Evolutionary conservation across 139 green algal species (phyloP), one percentile per base, ranked within the genome.

Genomic region (Microglena sp.): DNA sequence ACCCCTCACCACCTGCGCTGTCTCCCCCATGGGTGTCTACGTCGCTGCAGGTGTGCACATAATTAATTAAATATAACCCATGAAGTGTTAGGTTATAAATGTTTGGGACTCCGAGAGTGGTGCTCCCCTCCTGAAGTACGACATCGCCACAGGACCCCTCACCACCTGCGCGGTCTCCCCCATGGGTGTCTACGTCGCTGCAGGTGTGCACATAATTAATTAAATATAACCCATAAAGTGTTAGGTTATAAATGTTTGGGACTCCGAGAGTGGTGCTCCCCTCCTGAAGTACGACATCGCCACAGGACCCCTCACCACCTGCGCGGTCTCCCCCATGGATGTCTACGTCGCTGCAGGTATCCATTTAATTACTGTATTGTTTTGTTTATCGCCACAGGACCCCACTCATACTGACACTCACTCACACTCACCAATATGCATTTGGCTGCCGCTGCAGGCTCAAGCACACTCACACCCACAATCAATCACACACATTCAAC

Each of bases 81-180:
- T n/a, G n/a, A n/a, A n/a, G n/a, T n/a, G n/a, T n/a, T n/a, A n/a
- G n/a, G n/a, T n/a, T n/a, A n/a, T n/a, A n/a, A n/a, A n/a, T n/a
- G n/a, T n/a, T n/a, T 80, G 74, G 74, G 74, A 80, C 45, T 60
- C 74, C 1, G 74, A 80, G 69, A 40, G 8, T 3, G 66, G 68
- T n/a, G 68, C 69, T 2, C 64, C 64, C 26, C 53, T 80, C 65
- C 66, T 71, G 43, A 70, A 68, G 65, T 74, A 76, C 64, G 55
- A 69, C 7, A 32, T 76, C 32, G 73, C 73, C 26, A 55, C 54
- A 21, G 74, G 74, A 7, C 44, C 68, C 43, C 64, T 80, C n/a
- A 72, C 74, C 28, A 66, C 30, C 31, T 60, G 60, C 24, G 30
- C 73, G 8, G 59, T 80, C 24, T 74, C 65, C 21, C 73, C 73